A percentile compares a stretch with the other conserved stretches of the same genome.
These are phyloP conservation scores for Fusarium nurragi DNA, from an alignment of 2,329 filamentous ascomycete genomes.

Conservation along the genomic window DNA sequence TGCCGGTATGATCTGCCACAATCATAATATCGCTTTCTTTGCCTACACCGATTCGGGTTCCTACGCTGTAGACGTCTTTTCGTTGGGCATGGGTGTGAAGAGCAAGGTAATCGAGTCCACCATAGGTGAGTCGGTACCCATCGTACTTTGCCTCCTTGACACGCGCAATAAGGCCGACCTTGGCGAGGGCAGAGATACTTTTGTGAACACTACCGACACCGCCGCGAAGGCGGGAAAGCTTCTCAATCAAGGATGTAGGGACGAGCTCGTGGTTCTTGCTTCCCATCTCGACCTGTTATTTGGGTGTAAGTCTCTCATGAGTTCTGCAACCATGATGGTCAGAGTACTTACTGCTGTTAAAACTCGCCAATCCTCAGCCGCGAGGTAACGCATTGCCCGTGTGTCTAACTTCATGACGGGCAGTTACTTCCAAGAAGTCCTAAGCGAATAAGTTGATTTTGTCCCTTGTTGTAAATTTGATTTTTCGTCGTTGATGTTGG, in stretches of 20 bases:
- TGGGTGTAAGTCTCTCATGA: slow-evolving; percentile 42
- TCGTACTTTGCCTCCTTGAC: slow-evolving; percentile 98
- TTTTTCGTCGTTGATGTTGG: slow-evolving; percentile 16
- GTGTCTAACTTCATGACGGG: slow-evolving; percentile 90
- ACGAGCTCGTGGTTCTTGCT: slow-evolving; percentile 98
- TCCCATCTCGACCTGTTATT: slow-evolving; percentile 82
- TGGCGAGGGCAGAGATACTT: slow-evolving; percentile 90
- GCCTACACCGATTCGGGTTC: slow-evolving; percentile 92
- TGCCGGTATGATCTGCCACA: slow-evolving; percentile 81
- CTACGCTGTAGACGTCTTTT: slow-evolving; percentile 87
- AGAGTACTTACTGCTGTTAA: slow-evolving; percentile 79
- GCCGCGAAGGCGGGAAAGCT: slow-evolving; percentile 82
- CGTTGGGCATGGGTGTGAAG: slow-evolving; percentile 86
- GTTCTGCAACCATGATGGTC: slow-evolving; percentile 47
- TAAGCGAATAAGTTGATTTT: not conserved
- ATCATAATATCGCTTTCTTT: slow-evolving; percentile 98
- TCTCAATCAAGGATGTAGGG: slow-evolving; percentile 86
- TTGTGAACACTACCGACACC: slow-evolving; percentile 82
- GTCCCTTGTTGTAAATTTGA: not conserved
- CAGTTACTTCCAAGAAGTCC: not conserved
- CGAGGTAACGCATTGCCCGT: slow-evolving; percentile 90
- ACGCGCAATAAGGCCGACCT: slow-evolving; percentile 88
- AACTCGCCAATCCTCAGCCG: slow-evolving; percentile 92
- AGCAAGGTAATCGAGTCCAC: slow-evolving; percentile 96
- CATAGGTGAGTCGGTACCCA: slow-evolving; percentile 95